phyloP scores from a whole-genome alignment of 495 filamentous ascomycete species.

The Neurospora cerealis region DNA sequence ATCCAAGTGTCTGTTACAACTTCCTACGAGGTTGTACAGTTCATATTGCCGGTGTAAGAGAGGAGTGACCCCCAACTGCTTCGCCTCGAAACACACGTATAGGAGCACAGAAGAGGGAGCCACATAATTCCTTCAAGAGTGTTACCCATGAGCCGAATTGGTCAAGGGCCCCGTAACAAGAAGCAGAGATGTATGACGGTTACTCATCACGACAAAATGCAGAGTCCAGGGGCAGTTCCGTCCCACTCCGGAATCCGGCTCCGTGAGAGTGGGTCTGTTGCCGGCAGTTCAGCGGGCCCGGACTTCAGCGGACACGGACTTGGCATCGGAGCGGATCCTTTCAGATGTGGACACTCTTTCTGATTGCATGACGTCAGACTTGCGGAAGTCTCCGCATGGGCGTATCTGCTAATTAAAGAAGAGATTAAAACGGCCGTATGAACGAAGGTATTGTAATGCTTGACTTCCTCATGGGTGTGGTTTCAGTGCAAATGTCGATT shows the following conservation, averaged over 20 bases:
- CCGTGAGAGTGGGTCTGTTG: background rate
- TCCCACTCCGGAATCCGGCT: background rate
- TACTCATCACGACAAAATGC: background rate
- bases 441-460: background rate
- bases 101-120: background rate
- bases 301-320: background rate
- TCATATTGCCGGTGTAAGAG: background rate
- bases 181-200: background rate
- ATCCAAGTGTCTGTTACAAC: background rate
- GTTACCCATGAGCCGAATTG: background rate
- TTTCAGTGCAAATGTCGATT: background rate
- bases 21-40: background rate
- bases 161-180: background rate
- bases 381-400: background rate
- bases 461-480: background rate
- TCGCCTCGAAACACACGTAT: background rate
- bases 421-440: background rate
- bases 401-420: background rate
- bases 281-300: background rate
- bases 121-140: background rate
- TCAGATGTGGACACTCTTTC: background rate
- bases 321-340: background rate
- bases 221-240: background rate
- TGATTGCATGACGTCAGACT: background rate
- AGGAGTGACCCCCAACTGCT: background rate